Percentiles rank a stretch among this genome's conserved stretches.
Evolutionary conservation across 164 flowering plant species (phyloP).

Genomic region (Warburgia ugandensis): DNA sequence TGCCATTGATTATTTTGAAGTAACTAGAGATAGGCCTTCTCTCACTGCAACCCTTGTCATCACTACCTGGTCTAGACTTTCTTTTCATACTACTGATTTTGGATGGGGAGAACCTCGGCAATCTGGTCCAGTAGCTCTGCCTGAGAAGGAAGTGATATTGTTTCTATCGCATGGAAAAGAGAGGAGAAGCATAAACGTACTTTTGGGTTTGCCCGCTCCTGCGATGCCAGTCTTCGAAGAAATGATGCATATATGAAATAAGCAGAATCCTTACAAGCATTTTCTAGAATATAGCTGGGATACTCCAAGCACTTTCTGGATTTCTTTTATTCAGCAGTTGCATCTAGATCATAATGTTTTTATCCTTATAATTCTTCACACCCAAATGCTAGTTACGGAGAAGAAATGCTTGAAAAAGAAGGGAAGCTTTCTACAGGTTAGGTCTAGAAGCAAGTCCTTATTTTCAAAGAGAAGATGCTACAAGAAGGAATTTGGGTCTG

Average conservation of each 20-base stretch:
- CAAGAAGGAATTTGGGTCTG: too few relatives aligned
- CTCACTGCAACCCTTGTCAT: conserved; percentile 63
- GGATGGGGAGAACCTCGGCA: conserved; percentile 90
- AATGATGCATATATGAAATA: conserved; percentile 34
- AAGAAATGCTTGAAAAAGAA: too few relatives aligned
- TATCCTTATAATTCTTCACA: too few relatives aligned
- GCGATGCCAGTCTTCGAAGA: conserved; percentile 69
- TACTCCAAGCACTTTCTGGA: too few relatives aligned
- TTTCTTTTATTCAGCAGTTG: too few relatives aligned
- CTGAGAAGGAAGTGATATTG: conserved; percentile 74
- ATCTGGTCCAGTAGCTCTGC: conserved; percentile 79
- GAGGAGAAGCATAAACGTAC: conserved; percentile 66
- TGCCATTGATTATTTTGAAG: conserved; percentile 78
- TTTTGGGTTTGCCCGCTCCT: conserved; percentile 79
- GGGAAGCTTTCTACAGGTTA: too few relatives aligned
- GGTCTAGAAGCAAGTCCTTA: too few relatives aligned
- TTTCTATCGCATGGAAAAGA: conserved; percentile 71
- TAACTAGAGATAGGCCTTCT: conserved; percentile 70
- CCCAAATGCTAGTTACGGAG: too few relatives aligned
- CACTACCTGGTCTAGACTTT: conserved; percentile 79
- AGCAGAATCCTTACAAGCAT: too few relatives aligned
- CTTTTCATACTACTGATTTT: conserved; percentile 67
- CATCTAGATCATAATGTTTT: too few relatives aligned
- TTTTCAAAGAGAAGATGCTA: too few relatives aligned
- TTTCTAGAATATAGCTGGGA: too few relatives aligned